Evolutionary conservation across 2,329 filamentous ascomycete species (phyloP), one percentile per base, ranked within the genome.

Genomic region (Phoma sp.): DNA sequence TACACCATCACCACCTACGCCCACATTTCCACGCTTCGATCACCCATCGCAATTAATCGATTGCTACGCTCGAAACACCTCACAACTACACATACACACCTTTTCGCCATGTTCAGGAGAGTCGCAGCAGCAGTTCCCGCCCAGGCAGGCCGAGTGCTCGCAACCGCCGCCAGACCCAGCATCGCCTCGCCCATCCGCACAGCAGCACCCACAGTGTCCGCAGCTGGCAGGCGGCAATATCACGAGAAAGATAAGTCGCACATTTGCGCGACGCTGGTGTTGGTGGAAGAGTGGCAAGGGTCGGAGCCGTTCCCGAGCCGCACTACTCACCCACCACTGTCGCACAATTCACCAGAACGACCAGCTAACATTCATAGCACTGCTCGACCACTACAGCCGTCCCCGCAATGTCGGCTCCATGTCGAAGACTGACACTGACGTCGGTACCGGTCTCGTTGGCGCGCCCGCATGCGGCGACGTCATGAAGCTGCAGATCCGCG

Each of bases 401-500:
- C 90, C 90, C 23, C 86, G 90, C 61, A 92, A 92, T 79, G 89
- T 92, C 56, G 90, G 90, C 23, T 88, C 86, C 53, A 88, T 93
- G 86, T 77, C 83, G 76, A 96, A 96, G 82, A 85, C 85, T 59
- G 91, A 95, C 63, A 75, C 78, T 50, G 90, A 95, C 61, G 93
- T 97, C 58, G 93, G 93, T 64, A 96, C 93, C 15, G 93, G 93
- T 36, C 89, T 97, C 47, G 93, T 97, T 62, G 87, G 91, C 65
- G 91, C 92, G n/a, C 92, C 92, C 42, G 92, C 92, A 26, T 93
- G 91, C 73, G 92, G 92, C 77, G 92, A 96, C 76, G 92, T 96
- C 57, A 96, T 96, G 90, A 95, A 95, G 78, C 84, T 96, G 28
- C 91, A 96, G 80, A 96, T 96, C 78, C 88, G 91, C 54, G 93